These are phyloP conservation scores for Dryas octopetala DNA, from an alignment of 306 rosid genomes.

Conservation along the genomic window DNA sequence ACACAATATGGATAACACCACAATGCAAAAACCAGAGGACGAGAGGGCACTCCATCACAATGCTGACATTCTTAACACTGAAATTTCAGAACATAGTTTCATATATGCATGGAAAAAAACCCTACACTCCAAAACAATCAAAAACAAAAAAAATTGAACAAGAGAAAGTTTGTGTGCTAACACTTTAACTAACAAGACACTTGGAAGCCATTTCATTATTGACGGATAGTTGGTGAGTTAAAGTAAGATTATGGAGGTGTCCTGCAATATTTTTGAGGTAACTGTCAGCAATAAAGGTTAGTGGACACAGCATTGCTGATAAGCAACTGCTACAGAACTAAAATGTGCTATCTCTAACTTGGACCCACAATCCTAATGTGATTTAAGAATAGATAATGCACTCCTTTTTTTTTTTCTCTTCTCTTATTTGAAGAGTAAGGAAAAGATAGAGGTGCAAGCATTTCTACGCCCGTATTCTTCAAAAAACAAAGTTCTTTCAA, in stretches of 20 bases:
- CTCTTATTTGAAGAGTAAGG: too few relatives aligned
- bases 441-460: too few relatives aligned
- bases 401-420: background rate
- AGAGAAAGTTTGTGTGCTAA: background rate
- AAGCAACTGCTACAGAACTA: slow-evolving; percentile 2
- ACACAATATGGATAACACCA: background rate
- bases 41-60: background rate
- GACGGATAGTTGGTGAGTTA: background rate
- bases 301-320: slow-evolving; percentile 1
- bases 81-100: background rate
- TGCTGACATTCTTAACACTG: background rate
- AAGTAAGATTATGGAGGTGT: background rate
- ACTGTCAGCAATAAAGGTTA: background rate
- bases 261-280: background rate
- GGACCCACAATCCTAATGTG: background rate
- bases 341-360: background rate
- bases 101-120: background rate
- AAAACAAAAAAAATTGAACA: background rate
- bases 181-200: background rate
- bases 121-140: background rate
- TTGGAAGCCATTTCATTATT: background rate
- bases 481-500: background rate
- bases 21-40: background rate
- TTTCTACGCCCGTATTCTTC: background rate
- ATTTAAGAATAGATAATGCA: background rate